phyloP scores from a whole-genome alignment of 179 eudicot species.

The Actinidia arguta region DNA sequence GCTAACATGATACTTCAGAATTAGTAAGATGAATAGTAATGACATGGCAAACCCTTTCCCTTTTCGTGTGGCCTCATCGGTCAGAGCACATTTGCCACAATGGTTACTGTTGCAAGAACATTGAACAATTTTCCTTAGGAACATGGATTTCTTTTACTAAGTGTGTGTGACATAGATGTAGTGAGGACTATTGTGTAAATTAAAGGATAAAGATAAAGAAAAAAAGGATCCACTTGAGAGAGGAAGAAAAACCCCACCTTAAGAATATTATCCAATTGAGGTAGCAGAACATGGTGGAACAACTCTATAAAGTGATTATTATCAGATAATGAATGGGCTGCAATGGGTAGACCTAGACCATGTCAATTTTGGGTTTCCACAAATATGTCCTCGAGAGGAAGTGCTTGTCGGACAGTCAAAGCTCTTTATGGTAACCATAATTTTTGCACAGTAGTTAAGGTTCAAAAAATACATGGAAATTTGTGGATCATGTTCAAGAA shows the following conservation, averaged over 20 bases:
- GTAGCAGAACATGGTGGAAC: slow-evolving; percentile 14
- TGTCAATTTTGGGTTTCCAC: not conserved
- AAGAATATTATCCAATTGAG: not conserved
- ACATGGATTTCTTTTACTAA: no score
- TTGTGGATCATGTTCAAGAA: no score
- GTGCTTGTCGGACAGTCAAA: not conserved
- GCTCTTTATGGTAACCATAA: not conserved
- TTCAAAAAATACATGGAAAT: no score
- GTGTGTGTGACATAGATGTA: not conserved
- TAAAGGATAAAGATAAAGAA: not conserved
- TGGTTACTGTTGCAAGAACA: no score
- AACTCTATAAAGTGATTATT: not conserved
- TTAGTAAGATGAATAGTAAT: no score
- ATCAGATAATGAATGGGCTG: not conserved
- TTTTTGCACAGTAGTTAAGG: no score
- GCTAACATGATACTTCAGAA: no score
- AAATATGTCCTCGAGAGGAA: not conserved
- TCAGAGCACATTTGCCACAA: no score
- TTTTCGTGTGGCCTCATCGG: no score
- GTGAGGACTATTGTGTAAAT: not conserved
- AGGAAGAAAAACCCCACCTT: not conserved
- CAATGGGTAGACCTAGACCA: not conserved
- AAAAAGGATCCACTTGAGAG: not conserved
- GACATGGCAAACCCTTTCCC: no score
- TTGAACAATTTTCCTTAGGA: no score